Evolutionary conservation across 2,329 filamentous ascomycete genomes (phyloP).

Genomic region (Fusarium newnesense): DNA sequence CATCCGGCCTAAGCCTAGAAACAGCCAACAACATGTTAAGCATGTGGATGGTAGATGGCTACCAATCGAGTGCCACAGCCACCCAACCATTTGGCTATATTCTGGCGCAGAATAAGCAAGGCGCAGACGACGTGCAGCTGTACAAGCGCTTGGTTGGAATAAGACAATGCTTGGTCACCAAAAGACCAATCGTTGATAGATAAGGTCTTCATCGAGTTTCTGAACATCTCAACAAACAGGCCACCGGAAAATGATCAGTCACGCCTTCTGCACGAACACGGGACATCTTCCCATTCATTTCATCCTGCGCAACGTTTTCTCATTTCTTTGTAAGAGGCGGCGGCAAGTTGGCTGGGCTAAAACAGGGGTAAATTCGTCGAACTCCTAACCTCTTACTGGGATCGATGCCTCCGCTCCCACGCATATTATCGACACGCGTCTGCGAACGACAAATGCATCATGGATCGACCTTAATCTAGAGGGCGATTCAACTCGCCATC

Average conservation of each 20-base stretch:
- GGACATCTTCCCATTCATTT: background rate
- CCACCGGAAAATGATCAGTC: background rate
- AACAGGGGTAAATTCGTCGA: conserved; percentile 1
- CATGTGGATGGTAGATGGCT: conserved; percentile 34
- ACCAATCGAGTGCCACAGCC: conserved; percentile 39
- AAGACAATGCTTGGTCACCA: conserved; percentile 14
- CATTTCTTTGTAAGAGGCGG: background rate
- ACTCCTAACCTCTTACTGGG: background rate
- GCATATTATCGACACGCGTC: background rate
- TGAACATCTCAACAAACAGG: background rate
- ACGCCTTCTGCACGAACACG: background rate
- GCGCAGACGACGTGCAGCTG: conserved; percentile 29
- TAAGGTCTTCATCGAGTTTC: background rate
- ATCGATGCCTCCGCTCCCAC: background rate
- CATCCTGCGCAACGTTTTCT: background rate
- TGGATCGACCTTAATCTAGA: background rate
- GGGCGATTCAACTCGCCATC: background rate
- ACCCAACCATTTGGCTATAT: conserved; percentile 28
- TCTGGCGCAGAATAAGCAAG: conserved; percentile 31
- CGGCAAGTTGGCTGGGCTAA: background rate
- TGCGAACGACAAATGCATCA: background rate
- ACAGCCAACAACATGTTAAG: conserved; percentile 36
- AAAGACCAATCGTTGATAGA: conserved; percentile 14
- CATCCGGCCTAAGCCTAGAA: conserved; percentile 13
- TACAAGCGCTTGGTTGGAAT: conserved; percentile 18